Evolutionary conservation across 768 basidiomycete genomes (phyloP), one percentile per base, ranked within the genome.

Genomic region (Glaciozyma martinii): DNA sequence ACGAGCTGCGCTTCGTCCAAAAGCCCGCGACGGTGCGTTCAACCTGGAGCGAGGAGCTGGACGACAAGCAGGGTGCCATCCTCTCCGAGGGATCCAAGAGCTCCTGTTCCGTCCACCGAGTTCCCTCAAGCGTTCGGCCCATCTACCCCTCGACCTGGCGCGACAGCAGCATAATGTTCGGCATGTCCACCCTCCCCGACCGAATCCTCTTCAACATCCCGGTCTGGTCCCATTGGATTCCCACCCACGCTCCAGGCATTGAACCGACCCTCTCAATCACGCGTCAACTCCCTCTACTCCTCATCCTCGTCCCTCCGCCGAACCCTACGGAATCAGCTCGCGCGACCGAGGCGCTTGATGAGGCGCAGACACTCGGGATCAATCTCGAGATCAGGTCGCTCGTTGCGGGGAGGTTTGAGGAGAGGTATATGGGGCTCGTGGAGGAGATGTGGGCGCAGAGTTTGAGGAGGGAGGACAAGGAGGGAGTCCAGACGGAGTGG

Each of bases 161-260:
- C 13, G 25, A 57, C 43, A 60, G 19, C 50, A 65, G 52, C 18
- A 46, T 71, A 61, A 71, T 71, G 70, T 71, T 66, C 33, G 70
- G 70, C 49, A 71, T 71, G 70, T 65, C 63, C 30, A 71, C 70
- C 21, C 57, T 59, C 12, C 63, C 70, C 16, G 70, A 71, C 27
- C 63, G 70, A 8, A 62, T 71, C 12, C 46, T 67, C 44, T 67
- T 61, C 63, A 71, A 71, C 63, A 43, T 71, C 27, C 70, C 70
- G 25, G 70, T 71, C n/a, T 71, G 70, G 70, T 16, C 58, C 13
- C 60, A 71, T 30, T 71, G 70, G 70, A 40, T 71, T 15, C 66
- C 8, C 55, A 23, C 3, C 37, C 6, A 6, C 10, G 12, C 58
- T 61, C 18, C 18, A 52, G 23, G 47, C 27, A 3, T 29, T 33